These are phyloP conservation scores for Cymbopogon citratus DNA, from an alignment of 176 grass and related monocot genomes.

Conservation along the genomic window DNA sequence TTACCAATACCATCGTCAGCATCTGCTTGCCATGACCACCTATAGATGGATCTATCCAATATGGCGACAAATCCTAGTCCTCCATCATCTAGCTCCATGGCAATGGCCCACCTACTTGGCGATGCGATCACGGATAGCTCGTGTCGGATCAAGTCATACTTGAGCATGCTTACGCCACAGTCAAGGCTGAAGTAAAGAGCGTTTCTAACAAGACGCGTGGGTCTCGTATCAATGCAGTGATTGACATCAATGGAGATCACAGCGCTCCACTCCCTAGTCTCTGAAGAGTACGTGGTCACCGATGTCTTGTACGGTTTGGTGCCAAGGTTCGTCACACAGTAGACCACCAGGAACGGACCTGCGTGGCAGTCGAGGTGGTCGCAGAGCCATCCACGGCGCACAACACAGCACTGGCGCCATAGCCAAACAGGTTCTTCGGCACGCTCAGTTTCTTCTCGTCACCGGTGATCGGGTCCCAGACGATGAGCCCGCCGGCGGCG, in stretches of 20 bases:
- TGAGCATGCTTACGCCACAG: neutral
- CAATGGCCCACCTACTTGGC: fast-evolving
- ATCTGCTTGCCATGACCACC: neutral
- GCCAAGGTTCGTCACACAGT: neutral
- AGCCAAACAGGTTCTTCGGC: neutral
- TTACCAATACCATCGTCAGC: neutral
- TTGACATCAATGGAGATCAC: neutral
- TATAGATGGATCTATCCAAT: neutral
- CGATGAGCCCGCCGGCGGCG: fast-evolving
- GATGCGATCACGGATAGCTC: neutral
- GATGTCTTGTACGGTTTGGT: neutral
- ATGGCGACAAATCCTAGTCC: neutral
- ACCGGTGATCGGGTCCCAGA: neutral
- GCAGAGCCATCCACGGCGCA: neutral
- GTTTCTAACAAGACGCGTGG: neutral
- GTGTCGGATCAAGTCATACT: neutral
- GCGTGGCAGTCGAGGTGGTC: neutral
- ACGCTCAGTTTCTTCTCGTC: neutral
- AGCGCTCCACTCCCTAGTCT: neutral
- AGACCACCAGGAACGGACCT: neutral
- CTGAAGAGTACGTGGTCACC: neutral
- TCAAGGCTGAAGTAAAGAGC: neutral
- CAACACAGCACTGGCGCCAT: neutral
- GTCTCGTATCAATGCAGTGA: neutral
- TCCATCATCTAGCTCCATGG: neutral